A percentile compares a stretch with the other conserved stretches of the same genome.
phyloP scores from a whole-genome alignment of 192 early-diverging fungal species.

The Coemansia sp. region DNA sequence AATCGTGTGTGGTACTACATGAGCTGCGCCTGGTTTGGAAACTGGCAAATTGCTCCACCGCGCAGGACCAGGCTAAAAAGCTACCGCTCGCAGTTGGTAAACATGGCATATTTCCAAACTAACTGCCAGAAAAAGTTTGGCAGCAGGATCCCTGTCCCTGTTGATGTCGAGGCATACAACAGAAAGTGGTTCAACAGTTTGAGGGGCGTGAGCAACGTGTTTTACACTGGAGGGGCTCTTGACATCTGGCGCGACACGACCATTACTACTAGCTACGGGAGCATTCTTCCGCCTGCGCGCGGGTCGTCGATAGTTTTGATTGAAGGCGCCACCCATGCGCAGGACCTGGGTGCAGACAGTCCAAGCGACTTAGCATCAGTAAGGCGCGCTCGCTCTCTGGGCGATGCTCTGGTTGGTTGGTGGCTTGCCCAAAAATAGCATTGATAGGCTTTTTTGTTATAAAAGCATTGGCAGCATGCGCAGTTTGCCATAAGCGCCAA shows the following conservation, averaged over 20 bases:
- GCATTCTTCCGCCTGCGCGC: conserved; percentile 1
- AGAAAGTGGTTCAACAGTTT: conserved; percentile 23
- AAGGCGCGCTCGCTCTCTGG: conserved; percentile 14
- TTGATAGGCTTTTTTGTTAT: not conserved
- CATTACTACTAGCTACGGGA: conserved; percentile 18
- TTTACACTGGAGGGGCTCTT: conserved; percentile 61
- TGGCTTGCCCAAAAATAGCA: conserved; percentile 8
- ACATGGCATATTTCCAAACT: conserved; percentile 37
- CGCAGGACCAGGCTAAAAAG: conserved; percentile 13
- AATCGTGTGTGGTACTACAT: conserved; percentile 60
- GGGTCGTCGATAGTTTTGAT: conserved; percentile 19
- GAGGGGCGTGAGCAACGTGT: conserved; percentile 45
- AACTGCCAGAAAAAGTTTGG: conserved; percentile 50
- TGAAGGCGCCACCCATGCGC: conserved; percentile 36
- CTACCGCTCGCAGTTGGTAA: conserved; percentile 43
- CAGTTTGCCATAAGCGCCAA: not conserved
- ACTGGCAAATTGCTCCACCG: conserved; percentile 55
- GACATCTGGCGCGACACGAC: conserved; percentile 60
- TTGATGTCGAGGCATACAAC: conserved; percentile 39
- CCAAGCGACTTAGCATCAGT: conserved; percentile 21
- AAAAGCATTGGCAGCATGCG: not conserved
- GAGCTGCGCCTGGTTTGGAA: conserved; percentile 65
- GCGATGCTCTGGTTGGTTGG: conserved; percentile 15
- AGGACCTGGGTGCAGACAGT: conserved; percentile 18
- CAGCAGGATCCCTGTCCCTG: conserved; percentile 13